Base-by-base conservation (phyloP, 768 basidiomycete genomes). In the Tulasnella calospora region DNA sequence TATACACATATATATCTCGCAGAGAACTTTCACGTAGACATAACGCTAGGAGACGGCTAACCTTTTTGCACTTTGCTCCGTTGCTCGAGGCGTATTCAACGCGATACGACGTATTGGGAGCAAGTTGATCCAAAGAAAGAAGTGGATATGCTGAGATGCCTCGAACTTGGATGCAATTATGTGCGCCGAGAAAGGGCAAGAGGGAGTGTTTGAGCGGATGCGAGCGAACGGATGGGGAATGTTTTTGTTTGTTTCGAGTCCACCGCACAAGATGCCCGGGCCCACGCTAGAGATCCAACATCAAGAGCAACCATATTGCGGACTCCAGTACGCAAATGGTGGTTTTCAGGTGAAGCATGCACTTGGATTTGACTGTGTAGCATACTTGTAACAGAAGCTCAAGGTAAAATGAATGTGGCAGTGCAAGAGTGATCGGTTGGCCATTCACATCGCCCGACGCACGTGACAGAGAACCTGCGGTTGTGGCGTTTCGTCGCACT, bases 41-140 rank as follows among this genome's bases (percentile, higher is more conserved):
- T n/a, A n/a, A n/a, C n/a, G n/a, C n/a, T n/a, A n/a, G n/a, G n/a
- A 27, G 44, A 13, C 12, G 19, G 38, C 71, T 40, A 72, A 78
- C 77, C 77, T 78, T n/a, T n/a, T 78, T 78, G 77, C 77, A 78
- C 77, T 78, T 78, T 44, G 77, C 30, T 12, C 77, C 19, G 46
- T 73, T 73, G 41, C 38, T 41, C 27, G 8, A 1, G 27, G 77
- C 61, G 55, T 78, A 78, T 36, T 78, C 77, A 36, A 78, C 51
- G 3, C 77, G 77, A 21, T 78, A 78, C 36, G 71, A 67, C 61
- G 35, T 33, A 13, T 15, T 33, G 61, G 6, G 23, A 35, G 6
- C 21, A 5, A 51, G 7, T 17, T 13, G n/a, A 3, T 67, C 3
- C 30, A 12, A 0, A 13, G 30, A 15, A 0, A n/a, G 33, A 35